Evolutionary conservation across 2,329 filamentous ascomycete genomes (phyloP).

Genomic region (Metarhizium album): DNA sequence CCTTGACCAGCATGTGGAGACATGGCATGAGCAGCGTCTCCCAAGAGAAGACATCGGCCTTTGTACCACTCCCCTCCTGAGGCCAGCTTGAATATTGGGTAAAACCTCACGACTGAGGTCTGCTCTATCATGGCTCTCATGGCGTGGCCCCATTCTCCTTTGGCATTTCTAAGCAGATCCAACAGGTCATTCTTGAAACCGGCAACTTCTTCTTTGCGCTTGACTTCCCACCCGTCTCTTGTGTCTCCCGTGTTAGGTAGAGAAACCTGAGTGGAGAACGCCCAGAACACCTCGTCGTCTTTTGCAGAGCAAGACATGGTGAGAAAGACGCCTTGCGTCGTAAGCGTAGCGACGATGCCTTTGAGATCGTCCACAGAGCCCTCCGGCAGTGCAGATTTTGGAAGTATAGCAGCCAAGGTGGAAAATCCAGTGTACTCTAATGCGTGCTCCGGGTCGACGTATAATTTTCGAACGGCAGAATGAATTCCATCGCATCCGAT

Average conservation of each 20-base stretch:
- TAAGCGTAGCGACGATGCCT: conserved; percentile 19
- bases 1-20: conserved; percentile 44
- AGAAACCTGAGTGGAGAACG: conserved; percentile 18
- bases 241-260: conserved; percentile 13
- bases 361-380: conserved; percentile 5
- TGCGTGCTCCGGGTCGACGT: conserved; percentile 13
- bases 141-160: conserved; percentile 17
- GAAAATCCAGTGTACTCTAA: conserved; percentile 22
- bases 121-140: conserved; percentile 10
- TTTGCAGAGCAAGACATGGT: conserved; percentile 14
- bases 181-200: conserved; percentile 19
- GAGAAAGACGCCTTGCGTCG: conserved; percentile 17
- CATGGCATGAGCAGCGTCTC: conserved; percentile 46
- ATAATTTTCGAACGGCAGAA: conserved; percentile 19
- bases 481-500: conserved; percentile 38
- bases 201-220: conserved; percentile 1
- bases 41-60: conserved; percentile 35
- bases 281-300: conserved; percentile 19
- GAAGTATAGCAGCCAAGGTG: conserved; percentile 12
- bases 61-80: conserved; percentile 20
- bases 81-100: conserved; percentile 22
- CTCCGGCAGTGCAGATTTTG: conserved; percentile 9
- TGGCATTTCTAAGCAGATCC: conserved; percentile 12
- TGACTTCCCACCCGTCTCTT: conserved; percentile 4
- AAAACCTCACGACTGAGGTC: conserved; percentile 18